phyloP scores from a whole-genome alignment of 345 rosid species.

The Citrus cavaleriei region DNA sequence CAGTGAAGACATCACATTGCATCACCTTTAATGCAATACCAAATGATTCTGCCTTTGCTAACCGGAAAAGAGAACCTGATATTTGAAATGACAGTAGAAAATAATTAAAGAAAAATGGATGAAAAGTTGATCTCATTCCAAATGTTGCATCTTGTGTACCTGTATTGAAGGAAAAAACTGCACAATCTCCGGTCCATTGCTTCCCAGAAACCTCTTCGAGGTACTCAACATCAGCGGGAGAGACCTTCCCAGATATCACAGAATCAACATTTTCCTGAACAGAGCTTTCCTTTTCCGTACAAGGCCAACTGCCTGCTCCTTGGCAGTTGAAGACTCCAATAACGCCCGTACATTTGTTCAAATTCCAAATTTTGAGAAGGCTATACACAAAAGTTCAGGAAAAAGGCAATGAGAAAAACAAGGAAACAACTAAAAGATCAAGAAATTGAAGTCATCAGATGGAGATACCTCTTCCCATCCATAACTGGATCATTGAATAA shows the following conservation, averaged over 20 bases:
- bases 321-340: slow-evolving; percentile 58
- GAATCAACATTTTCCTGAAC: not conserved
- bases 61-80: slow-evolving; percentile 31
- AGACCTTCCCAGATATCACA: slow-evolving; percentile 31
- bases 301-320: slow-evolving; percentile 59
- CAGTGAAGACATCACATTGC: slow-evolving; percentile 40
- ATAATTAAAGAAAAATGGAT: not conserved
- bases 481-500: slow-evolving; percentile 50
- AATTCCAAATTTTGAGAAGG: slow-evolving; percentile 56
- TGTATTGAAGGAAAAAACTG: slow-evolving; percentile 44
- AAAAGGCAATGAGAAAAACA: not conserved
- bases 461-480: slow-evolving; percentile 47
- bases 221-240: slow-evolving; percentile 44
- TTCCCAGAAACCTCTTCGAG: slow-evolving; percentile 48
- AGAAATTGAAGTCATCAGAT: not conserved
- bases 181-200: slow-evolving; percentile 45
- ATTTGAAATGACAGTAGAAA: not conserved
- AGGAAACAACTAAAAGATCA: no score
- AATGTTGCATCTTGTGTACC: slow-evolving; percentile 13
- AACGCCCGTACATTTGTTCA: slow-evolving; percentile 51
- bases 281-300: slow-evolving; percentile 14
- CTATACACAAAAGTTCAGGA: slow-evolving; percentile 18
- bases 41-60: slow-evolving; percentile 26
- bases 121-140: not conserved
- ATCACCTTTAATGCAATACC: slow-evolving; percentile 25